Percentiles rank a stretch among this genome's conserved stretches.
These are phyloP conservation scores for Eremochloa ophiuroides DNA, from an alignment of 176 grass and related monocot species.

Conservation along the genomic window DNA sequence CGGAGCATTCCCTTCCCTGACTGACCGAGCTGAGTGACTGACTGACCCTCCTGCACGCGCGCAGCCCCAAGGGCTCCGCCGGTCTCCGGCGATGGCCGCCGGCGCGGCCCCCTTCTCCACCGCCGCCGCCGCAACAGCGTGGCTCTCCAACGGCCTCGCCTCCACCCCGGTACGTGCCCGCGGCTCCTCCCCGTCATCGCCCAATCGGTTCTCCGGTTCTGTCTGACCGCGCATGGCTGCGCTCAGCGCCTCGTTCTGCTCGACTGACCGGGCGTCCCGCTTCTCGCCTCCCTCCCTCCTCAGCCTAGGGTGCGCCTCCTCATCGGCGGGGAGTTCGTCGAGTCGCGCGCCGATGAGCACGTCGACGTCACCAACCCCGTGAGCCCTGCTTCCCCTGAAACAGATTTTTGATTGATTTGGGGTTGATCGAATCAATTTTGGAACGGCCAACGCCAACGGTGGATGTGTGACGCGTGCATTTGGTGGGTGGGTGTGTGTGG, in stretches of 20 bases:
- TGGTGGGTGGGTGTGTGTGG: background rate
- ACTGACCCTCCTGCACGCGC: background rate
- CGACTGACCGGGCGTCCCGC: background rate
- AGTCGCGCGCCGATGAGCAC: constrained; percentile 57
- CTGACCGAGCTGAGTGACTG: background rate
- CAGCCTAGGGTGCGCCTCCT: constrained; percentile 76
- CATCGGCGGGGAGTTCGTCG: constrained; percentile 84
- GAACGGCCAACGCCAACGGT: background rate
- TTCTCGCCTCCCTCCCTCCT: background rate
- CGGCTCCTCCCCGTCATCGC: background rate
- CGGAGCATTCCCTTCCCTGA: background rate
- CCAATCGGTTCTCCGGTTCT: background rate
- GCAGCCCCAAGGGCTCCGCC: constrained; percentile 63
- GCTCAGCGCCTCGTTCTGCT: background rate
- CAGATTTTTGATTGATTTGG: background rate
- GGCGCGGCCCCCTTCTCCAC: constrained; percentile 46
- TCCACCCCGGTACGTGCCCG: constrained; percentile 35
- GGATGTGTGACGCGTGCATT: background rate
- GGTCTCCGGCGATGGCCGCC: constrained; percentile 36
- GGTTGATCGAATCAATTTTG: background rate
- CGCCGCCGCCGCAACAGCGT: constrained; percentile 24
- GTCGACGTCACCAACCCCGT: constrained; percentile 91
- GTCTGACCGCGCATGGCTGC: background rate
- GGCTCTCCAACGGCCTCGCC: constrained; percentile 35
- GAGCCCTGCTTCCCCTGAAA: background rate